Percentiles rank a stretch among this genome's conserved stretches.
These are phyloP conservation scores for Graphilbum ipis-grandicollis DNA, from an alignment of 2,329 filamentous ascomycete genomes.

Conservation along the genomic window DNA sequence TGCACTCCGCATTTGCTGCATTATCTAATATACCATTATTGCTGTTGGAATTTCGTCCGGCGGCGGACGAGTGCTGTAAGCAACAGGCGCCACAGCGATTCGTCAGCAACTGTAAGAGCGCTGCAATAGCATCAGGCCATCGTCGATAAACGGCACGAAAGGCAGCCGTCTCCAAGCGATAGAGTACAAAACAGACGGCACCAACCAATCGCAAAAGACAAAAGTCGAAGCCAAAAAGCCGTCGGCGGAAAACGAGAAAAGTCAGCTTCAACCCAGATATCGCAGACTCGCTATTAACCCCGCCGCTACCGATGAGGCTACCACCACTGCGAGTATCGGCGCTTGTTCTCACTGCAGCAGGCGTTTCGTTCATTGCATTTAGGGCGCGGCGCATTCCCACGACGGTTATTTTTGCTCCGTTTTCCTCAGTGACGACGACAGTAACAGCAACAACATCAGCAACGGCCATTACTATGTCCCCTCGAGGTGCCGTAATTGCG, in stretches of 20 bases:
- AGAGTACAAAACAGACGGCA: too few species aligned
- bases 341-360: not conserved
- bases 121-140: too few species aligned
- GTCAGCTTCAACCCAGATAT: too few species aligned
- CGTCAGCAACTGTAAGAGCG: not conserved
- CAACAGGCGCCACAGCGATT: not conserved
- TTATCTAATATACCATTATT: too few species aligned
- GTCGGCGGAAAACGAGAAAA: not conserved
- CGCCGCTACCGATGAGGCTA: not conserved
- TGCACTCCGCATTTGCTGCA: too few species aligned
- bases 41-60: not conserved
- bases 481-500: constrained; percentile 26
- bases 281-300: too few species aligned
- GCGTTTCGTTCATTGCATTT: not conserved
- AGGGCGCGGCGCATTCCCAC: not conserved
- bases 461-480: not conserved
- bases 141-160: too few species aligned
- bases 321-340: not conserved
- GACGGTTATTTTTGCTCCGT: not conserved
- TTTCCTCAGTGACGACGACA: not conserved
- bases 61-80: not conserved
- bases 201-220: too few species aligned
- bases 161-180: too few species aligned
- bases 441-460: not conserved
- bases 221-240: too few species aligned